A percentile compares a stretch with the other conserved stretches of the same genome.
These are phyloP conservation scores for Yamadazyma ubonensis DNA, from an alignment of 805 yeast genomes.

Conservation along the genomic window DNA sequence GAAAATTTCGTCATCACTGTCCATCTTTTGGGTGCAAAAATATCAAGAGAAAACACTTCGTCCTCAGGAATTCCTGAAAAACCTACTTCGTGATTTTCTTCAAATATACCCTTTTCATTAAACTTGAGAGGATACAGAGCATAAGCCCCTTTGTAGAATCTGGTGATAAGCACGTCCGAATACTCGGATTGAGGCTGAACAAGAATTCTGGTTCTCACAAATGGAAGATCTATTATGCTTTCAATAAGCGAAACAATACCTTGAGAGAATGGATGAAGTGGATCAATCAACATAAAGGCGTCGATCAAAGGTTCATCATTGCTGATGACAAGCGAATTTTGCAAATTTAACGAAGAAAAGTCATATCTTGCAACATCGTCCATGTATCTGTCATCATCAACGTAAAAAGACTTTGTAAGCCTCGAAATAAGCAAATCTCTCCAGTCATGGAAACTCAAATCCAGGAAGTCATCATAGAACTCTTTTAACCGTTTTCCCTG, in stretches of 20 bases:
- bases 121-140: conserved; percentile 34
- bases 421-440: conserved; percentile 46
- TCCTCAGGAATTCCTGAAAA: conserved; percentile 1
- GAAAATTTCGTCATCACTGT: conserved; percentile 53
- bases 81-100: not conserved
- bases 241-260: conserved; percentile 48
- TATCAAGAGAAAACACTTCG: conserved; percentile 46
- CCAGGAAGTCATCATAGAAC: conserved; percentile 4
- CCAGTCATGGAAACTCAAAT: conserved; percentile 31
- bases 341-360: conserved; percentile 31
- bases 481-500: conserved; percentile 19
- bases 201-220: conserved; percentile 52
- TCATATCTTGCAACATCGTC: conserved; percentile 49
- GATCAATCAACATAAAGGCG: conserved; percentile 65
- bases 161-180: conserved; percentile 46
- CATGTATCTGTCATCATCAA: conserved; percentile 40
- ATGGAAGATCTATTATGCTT: conserved; percentile 43
- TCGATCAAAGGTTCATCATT: conserved; percentile 44
- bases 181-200: conserved; percentile 54
- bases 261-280: conserved; percentile 69
- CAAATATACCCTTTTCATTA: conserved; percentile 9
- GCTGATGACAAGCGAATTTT: conserved; percentile 27
- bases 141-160: conserved; percentile 56
- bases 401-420: conserved; percentile 44
- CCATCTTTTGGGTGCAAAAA: conserved; percentile 71